Conservation (phyloP, 495 filamentous ascomycete genomes). For the Aspergillus haitiensis region DNA sequence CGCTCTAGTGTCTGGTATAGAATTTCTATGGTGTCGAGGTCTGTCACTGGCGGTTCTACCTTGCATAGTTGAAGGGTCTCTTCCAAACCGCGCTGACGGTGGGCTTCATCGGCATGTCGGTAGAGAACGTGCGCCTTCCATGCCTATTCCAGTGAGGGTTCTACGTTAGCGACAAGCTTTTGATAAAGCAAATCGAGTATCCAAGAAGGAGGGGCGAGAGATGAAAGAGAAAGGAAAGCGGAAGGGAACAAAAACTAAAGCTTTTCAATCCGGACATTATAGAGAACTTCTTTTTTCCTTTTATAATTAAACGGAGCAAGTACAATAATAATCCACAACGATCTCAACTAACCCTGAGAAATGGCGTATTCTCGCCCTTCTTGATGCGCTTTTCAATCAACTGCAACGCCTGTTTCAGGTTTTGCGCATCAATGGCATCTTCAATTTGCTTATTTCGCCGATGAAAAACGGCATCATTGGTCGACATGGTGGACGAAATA, state of each 20-base stretch:
- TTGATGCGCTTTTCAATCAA: constrained; percentile 61
- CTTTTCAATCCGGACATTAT: constrained; percentile 14
- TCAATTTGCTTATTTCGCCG: constrained; percentile 59
- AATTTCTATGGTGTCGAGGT: constrained; percentile 53
- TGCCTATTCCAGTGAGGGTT: constrained; percentile 33
- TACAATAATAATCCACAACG: constrained; percentile 1
- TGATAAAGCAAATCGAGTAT: background rate
- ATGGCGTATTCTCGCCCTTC: constrained; percentile 55
- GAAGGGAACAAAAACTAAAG: background rate
- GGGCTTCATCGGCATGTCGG: constrained; percentile 44
- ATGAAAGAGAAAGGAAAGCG: background rate
- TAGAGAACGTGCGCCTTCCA: constrained; percentile 55
- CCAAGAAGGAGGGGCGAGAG: background rate
- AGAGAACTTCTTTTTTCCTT: too few species aligned
- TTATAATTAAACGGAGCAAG: background rate
- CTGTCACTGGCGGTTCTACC: constrained; percentile 48
- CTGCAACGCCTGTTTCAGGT: constrained; percentile 60
- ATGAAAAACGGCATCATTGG: constrained; percentile 47
- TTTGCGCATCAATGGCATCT: constrained; percentile 57
- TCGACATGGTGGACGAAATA: constrained; percentile 31
- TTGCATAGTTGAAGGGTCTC: constrained; percentile 50
- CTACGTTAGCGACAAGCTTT: background rate
- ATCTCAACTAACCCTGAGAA: constrained; percentile 37
- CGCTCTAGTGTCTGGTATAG: constrained; percentile 40
- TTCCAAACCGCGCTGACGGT: constrained; percentile 43